phyloP scores from a whole-genome alignment of 2,329 filamentous ascomycete genomes.

The Hymenoscyphus occultus region DNA sequence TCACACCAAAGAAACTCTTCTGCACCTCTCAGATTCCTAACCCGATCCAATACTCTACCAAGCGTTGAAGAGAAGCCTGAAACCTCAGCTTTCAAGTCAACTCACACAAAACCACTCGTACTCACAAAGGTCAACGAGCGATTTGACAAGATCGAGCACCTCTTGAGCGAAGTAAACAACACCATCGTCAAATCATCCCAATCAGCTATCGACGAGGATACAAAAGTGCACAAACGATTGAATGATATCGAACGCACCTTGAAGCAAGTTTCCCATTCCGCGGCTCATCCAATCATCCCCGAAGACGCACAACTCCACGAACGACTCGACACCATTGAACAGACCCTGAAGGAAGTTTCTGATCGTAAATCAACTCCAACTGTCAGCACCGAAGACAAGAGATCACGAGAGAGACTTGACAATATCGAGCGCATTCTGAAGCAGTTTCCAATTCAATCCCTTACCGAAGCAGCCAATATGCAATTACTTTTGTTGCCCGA shows the following conservation, averaged over 20 bases:
- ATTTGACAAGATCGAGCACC: too few species aligned
- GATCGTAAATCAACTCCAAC: not conserved
- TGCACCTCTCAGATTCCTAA: not conserved
- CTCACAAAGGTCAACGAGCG: not conserved
- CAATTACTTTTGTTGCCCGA: constrained; percentile 12
- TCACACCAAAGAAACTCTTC: not conserved
- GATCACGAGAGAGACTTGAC: constrained; percentile 12
- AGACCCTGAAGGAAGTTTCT: not conserved
- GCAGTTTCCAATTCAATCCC: not conserved
- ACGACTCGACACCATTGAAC: constrained; percentile 14
- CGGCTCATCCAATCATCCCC: constrained; percentile 1
- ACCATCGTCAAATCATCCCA: not conserved
- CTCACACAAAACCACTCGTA: not conserved
- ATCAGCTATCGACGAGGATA: not conserved
- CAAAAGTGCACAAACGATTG: not conserved
- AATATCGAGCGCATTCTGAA: constrained; percentile 11
- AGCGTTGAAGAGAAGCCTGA: not conserved
- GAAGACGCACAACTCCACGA: constrained; percentile 9
- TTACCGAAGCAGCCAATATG: constrained; percentile 9
- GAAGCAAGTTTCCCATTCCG: not conserved
- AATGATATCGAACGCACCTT: constrained; percentile 11
- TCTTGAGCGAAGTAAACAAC: not conserved
- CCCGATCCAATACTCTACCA: not conserved
- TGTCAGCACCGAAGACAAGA: not conserved
- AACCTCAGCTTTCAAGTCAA: not conserved